Evolutionary conservation across 2,329 filamentous ascomycete genomes (phyloP).

Genomic region (Fusarium sp.): DNA sequence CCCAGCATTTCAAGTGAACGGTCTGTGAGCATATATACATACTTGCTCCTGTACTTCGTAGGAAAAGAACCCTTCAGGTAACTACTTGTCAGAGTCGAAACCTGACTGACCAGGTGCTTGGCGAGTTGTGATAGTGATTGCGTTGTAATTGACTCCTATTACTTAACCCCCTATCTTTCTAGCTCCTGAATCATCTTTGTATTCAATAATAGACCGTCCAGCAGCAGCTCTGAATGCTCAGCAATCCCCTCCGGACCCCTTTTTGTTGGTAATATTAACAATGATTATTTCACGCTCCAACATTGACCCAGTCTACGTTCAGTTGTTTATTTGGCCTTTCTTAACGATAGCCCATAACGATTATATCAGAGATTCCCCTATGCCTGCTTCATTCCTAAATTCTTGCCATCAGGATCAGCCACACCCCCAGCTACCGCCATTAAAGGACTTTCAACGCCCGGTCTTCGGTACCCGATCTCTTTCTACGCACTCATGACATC

Average conservation of each 20-base stretch:
- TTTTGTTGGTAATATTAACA: no score
- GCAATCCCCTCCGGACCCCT: no score
- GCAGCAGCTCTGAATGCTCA: neutral
- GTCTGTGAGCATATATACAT: neutral
- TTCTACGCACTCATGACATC: no score
- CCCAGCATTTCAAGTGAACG: fast-evolving
- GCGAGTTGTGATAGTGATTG: fast-evolving
- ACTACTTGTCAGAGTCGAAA: neutral
- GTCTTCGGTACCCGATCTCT: no score
- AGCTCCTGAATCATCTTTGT: fast-evolving
- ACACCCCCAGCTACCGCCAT: neutral
- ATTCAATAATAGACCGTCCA: fast-evolving
- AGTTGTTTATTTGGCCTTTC: no score
- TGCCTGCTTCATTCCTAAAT: neutral
- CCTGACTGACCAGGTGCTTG: neutral
- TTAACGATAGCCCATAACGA: no score
- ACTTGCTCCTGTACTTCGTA: fast-evolving
- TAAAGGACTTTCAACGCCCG: no score
- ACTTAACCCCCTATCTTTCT: neutral
- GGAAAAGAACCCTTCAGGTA: fast-evolving
- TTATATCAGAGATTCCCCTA: no score
- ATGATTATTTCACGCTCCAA: no score
- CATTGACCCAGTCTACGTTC: no score
- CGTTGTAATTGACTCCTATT: fast-evolving
- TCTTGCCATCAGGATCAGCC: neutral